Percentiles rank a stretch among this genome's conserved stretches.
These are phyloP conservation scores for Teratosphaeria nubilosa DNA, from an alignment of 2,329 filamentous ascomycete genomes.

Conservation along the genomic window DNA sequence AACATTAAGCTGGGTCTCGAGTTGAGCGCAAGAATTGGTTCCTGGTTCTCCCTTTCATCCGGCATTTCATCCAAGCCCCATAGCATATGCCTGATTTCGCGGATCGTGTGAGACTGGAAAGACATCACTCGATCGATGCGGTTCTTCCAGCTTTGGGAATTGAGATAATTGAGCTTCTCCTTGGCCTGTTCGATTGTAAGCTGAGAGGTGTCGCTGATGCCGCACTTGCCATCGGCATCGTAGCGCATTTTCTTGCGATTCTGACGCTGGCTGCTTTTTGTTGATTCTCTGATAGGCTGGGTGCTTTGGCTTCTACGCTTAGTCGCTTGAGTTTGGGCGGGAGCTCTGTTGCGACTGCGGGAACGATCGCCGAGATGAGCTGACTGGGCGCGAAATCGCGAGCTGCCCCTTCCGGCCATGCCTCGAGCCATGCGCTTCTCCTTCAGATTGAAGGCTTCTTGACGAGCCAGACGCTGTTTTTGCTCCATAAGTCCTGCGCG, in stretches of 20 bases:
- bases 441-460: conserved; percentile 83
- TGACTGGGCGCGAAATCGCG: conserved; percentile 45
- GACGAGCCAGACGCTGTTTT: conserved; percentile 75
- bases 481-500: conserved; percentile 81
- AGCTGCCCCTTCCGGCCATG: conserved; percentile 39
- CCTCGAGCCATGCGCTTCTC: conserved; percentile 69
- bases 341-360: conserved; percentile 12
- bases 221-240: conserved; percentile 65
- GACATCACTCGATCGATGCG: conserved; percentile 70
- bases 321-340: conserved; percentile 2
- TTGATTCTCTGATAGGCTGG: conserved; percentile 13
- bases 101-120: conserved; percentile 62
- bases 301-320: conserved; percentile 32
- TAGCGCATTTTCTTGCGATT: conserved; percentile 48
- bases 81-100: conserved; percentile 67
- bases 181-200: conserved; percentile 69
- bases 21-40: conserved; percentile 77
- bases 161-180: conserved; percentile 64
- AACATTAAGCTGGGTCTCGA: conserved; percentile 76
- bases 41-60: conserved; percentile 70
- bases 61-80: conserved; percentile 74
- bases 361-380: conserved; percentile 35
- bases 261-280: conserved; percentile 16
- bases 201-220: conserved; percentile 61
- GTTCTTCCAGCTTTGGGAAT: conserved; percentile 83